Base-by-base conservation (phyloP, 176 grass and related monocot genomes). In the Eleusine indica region DNA sequence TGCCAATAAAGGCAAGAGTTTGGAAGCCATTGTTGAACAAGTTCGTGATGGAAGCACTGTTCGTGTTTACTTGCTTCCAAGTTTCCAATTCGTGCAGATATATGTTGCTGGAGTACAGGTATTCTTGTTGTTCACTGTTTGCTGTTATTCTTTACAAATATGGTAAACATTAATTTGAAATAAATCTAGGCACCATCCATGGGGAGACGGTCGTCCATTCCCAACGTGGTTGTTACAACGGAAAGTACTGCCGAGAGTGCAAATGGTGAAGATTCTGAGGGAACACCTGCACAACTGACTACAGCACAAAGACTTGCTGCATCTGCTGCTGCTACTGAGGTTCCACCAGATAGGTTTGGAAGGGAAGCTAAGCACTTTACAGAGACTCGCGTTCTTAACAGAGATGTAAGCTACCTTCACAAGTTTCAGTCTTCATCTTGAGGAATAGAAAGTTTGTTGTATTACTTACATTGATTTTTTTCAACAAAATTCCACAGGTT, bases 31-130 rank as follows among this genome's bases (percentile, higher is more conserved):
- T 66, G 93, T 99, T 21, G 97, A 99, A 82, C 97, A 99, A 89
- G 93, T 88, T 30, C 93, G 97, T 30, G 97, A 99, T 86, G 97
- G 97, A n/a, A 91, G 91, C 78, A 94, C 85, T 37, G 70, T 99
- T 77, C 97, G 97, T 85, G 91, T 91, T 70, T 96, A 99, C 80
- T 83, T 99, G 80, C 83, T 99, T 57, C 93, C 97, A 35, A 92
- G 84, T 43, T 99, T 96, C 78, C 97, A 96, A 44, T 99, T 99
- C 67, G 86, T 96, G 64, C 96, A 99, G 87, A 94, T 99, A 85
- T 96, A 96, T 78, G 89, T 94, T 85, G 96, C 96, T 53, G 96
- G 96, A 73, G 87, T 96, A 47, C 96, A 99, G 91, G 96, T 96
- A 89, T 49, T 68, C 30, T 78, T 78, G 22, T 75, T 35, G 51